A percentile compares a stretch with the other conserved stretches of the same genome.
Conservation (phyloP, 1,284 basidiomycete species). For the Papiliotrema fonsecae region DNA sequence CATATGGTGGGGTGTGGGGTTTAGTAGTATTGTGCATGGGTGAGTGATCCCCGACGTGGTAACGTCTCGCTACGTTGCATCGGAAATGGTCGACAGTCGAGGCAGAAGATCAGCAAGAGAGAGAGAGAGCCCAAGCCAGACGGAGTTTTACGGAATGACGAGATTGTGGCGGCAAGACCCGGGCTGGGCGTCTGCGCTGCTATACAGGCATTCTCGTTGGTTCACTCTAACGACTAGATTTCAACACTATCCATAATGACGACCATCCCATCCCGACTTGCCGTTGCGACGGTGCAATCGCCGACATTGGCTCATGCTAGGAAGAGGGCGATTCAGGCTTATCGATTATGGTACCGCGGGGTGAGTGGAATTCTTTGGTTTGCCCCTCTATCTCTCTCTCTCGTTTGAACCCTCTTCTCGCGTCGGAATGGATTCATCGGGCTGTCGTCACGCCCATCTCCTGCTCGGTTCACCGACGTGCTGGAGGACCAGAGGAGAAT, state of each 20-base stretch:
- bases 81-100: too few relatives aligned
- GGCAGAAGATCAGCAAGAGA: too few relatives aligned
- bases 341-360: slow-evolving; percentile 86
- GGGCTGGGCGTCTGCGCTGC: background rate
- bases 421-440: background rate
- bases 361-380: slow-evolving; percentile 52
- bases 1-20: too few relatives aligned
- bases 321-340: slow-evolving; percentile 68
- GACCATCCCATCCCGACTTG: slow-evolving; percentile 87
- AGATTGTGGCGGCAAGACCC: background rate
- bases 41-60: too few relatives aligned
- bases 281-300: slow-evolving; percentile 63
- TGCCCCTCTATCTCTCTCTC: background rate
- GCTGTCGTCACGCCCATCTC: background rate
- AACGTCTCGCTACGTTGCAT: too few relatives aligned
- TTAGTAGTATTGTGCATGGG: too few relatives aligned
- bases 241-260: slow-evolving; percentile 53
- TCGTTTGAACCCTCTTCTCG: background rate
- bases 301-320: slow-evolving; percentile 64
- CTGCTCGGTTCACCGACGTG: background rate
- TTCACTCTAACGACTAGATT: background rate
- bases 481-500: too few relatives aligned
- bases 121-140: too few relatives aligned
- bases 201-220: background rate
- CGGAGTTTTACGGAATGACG: background rate